Conservation (phyloP, 768 basidiomycete genomes). For the Zangia roseola region DNA sequence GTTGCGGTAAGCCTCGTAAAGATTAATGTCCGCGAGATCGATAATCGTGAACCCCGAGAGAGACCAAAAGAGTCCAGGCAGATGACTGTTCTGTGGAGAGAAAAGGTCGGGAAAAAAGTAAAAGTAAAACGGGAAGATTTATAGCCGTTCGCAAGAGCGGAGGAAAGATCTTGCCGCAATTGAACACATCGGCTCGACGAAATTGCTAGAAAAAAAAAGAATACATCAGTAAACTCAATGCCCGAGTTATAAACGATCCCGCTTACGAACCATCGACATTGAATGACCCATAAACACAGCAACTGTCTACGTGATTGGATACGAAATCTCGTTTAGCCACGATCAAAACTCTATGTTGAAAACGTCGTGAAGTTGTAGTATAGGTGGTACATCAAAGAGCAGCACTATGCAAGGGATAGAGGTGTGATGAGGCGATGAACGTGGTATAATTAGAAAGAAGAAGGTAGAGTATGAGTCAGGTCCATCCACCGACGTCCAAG, state of each 20-base stretch:
- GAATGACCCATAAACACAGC: slow-evolving; percentile 8
- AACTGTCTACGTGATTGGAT: slow-evolving; percentile 29
- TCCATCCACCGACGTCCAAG: slow-evolving; percentile 20
- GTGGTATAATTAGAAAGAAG: slow-evolving; percentile 32
- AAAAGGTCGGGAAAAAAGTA: not conserved
- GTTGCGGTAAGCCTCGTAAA: not conserved
- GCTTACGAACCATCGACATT: slow-evolving; percentile 22
- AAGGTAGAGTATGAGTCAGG: slow-evolving; percentile 29
- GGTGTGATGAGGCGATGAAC: slow-evolving; percentile 12
- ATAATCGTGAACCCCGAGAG: not conserved
- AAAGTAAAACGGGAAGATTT: slow-evolving; percentile 4
- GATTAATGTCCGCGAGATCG: not conserved
- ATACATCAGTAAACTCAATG: slow-evolving; percentile 16
- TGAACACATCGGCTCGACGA: not conserved
- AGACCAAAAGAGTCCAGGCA: slow-evolving; percentile 1
- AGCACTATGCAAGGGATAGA: slow-evolving; percentile 30
- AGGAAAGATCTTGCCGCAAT: not conserved
- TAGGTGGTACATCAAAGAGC: slow-evolving; percentile 30
- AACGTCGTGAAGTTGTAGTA: slow-evolving; percentile 14
- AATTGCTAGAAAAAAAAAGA: slow-evolving; percentile 7
- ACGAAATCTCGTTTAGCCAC: slow-evolving; percentile 12
- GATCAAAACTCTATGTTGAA: slow-evolving; percentile 30
- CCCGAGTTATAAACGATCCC: slow-evolving; percentile 8
- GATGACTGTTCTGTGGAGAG: not conserved
- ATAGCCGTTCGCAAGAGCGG: not conserved